A percentile compares a stretch with the other conserved stretches of the same genome.
phyloP scores from a whole-genome alignment of 108 stramenopile species.

The Discostella stelligeroides region DNA sequence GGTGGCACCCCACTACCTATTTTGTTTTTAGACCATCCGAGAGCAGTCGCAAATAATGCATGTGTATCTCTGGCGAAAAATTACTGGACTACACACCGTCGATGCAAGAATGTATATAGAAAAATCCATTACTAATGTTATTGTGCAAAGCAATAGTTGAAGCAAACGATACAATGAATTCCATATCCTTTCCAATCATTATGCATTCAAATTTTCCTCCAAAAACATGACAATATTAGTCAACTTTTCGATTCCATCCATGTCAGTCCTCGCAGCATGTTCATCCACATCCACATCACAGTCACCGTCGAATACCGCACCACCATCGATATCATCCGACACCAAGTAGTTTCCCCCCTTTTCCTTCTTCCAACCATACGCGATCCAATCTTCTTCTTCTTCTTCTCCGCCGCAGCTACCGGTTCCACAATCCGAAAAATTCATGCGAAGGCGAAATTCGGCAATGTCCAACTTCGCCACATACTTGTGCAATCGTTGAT shows the following conservation, averaged over 20 bases:
- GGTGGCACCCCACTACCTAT: too few species aligned
- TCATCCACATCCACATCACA: constrained; percentile 8
- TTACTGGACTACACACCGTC: too few species aligned
- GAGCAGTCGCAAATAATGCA: too few species aligned
- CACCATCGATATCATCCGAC: constrained; percentile 31
- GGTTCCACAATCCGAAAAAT: constrained; percentile 25
- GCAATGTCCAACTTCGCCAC: constrained; percentile 37
- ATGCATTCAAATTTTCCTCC: constrained; percentile 53
- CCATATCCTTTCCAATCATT: too few species aligned
- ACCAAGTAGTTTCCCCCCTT: constrained; percentile 38
- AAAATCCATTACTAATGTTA: too few species aligned
- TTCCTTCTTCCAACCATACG: constrained; percentile 35
- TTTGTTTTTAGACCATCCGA: too few species aligned
- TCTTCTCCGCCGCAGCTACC: not conserved
- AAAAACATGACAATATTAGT: constrained; percentile 50
- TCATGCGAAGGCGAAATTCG: constrained; percentile 39
- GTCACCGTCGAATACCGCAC: not conserved
- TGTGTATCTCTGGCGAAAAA: too few species aligned
- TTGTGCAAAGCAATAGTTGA: too few species aligned
- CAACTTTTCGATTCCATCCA: constrained; percentile 32
- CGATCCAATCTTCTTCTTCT: constrained; percentile 8
- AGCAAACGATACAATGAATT: too few species aligned
- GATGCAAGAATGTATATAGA: too few species aligned
- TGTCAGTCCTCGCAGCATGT: constrained; percentile 5
- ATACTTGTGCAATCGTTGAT: constrained; percentile 34